A percentile compares a stretch with the other conserved stretches of the same genome.
These are phyloP conservation scores for Coemansia pectinata DNA, from an alignment of 192 early-diverging fungal species.

Conservation along the genomic window DNA sequence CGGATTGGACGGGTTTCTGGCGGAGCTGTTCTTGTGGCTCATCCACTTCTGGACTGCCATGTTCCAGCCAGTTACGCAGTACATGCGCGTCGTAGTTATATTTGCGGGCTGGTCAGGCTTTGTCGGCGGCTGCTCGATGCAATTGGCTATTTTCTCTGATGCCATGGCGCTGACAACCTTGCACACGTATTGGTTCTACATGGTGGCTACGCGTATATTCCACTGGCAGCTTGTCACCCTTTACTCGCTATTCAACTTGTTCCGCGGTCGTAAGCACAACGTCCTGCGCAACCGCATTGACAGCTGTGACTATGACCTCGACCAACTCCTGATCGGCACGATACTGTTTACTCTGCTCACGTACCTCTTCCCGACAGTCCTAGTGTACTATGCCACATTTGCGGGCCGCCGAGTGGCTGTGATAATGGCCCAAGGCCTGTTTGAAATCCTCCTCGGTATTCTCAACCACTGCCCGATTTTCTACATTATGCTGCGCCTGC, in stretches of 20 bases:
- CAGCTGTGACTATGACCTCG: slow-evolving; percentile 89
- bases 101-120: slow-evolving; percentile 73
- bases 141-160: slow-evolving; percentile 81
- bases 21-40: slow-evolving; percentile 88
- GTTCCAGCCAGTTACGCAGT: slow-evolving; percentile 42
- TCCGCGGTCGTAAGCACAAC: slow-evolving; percentile 78
- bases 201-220: slow-evolving; percentile 90
- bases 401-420: slow-evolving; percentile 79
- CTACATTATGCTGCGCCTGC: slow-evolving; percentile 84
- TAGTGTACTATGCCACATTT: slow-evolving; percentile 92
- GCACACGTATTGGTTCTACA: slow-evolving; percentile 95
- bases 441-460: slow-evolving; percentile 85
- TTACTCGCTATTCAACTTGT: slow-evolving; percentile 88
- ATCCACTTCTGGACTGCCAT: slow-evolving; percentile 83
- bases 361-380: slow-evolving; percentile 94
- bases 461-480: slow-evolving; percentile 98
- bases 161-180: slow-evolving; percentile 80
- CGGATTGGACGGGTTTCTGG: slow-evolving; percentile 85
- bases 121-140: slow-evolving; percentile 81
- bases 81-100: slow-evolving; percentile 64
- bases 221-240: slow-evolving; percentile 88
- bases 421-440: slow-evolving; percentile 73
- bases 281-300: slow-evolving; percentile 90
- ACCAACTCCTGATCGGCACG: slow-evolving; percentile 93
- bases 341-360: slow-evolving; percentile 89